Base-by-base conservation (phyloP, 768 basidiomycete species). In the Inosperma sp. region DNA sequence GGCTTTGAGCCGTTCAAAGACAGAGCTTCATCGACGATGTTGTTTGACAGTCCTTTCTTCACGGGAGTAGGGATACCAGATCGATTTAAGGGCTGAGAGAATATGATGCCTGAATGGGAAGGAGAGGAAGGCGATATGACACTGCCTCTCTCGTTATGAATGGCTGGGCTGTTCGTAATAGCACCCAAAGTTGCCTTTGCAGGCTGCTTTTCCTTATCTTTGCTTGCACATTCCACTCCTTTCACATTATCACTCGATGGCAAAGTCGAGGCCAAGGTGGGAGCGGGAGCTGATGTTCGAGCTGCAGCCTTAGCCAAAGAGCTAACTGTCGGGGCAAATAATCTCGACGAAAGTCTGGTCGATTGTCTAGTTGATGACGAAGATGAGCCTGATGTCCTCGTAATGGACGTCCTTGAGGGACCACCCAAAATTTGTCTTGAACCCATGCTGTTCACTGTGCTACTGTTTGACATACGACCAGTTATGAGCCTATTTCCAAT, bases 301-400 rank as follows among this genome's bases (percentile, higher is more conserved):
- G 63, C 57, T 45, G 58, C 69, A 19, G 62, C 71, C 69, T 82
- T 86, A 2, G 87, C 87, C 19, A 88, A 68, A 1, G 87, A 89
- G 58, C 86, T 87, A 2, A 83, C 86, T 1, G 87, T 89, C 0
- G 87, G 87, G 1, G 86, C 86, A 44, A 85, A 68, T 10, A 89
- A 70, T 30, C 82, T 76, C 3, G 74, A 76, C 3, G 67, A 61
- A 5, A 25, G 1, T 26, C 35, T 50, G 19, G 7, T 16, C 37
- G 22, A 16, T 26, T 22, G 31, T 36, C 42, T 27, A 2, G 59
- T 58, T 1, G 68, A 66, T 1, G 63, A 55, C 33, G 64, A 59
- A 5, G 80, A 78, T 6, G 68, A 67, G 0, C 68, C 58, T 6
- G 58, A 59, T 23, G 51, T 48, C 45, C 34, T 42, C 1, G 44